These are phyloP conservation scores for Neolentinus lepideus DNA, from an alignment of 1,284 basidiomycete genomes.

Conservation along the genomic window DNA sequence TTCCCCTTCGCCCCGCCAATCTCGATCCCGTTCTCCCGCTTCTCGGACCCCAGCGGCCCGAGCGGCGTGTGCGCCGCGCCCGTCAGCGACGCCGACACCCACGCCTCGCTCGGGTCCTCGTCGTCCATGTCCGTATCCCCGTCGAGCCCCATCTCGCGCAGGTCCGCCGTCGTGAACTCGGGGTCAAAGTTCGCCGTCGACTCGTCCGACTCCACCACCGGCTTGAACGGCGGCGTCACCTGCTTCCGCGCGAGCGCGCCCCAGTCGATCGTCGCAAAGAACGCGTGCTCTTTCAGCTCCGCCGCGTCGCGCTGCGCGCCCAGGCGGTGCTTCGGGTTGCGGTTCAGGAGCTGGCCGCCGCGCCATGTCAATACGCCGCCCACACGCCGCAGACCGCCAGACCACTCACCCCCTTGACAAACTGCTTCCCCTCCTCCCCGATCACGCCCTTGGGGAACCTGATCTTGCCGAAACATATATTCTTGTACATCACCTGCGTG, in stretches of 20 bases:
- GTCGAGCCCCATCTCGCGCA: slow-evolving; percentile 62
- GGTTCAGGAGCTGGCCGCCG: slow-evolving; percentile 79
- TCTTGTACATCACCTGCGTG: slow-evolving; percentile 99
- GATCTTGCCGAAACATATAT: slow-evolving; percentile 99
- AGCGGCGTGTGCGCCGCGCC: slow-evolving; percentile 51
- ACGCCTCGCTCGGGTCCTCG: slow-evolving; percentile 69
- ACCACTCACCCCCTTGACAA: slow-evolving; percentile 89
- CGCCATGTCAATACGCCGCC: slow-evolving; percentile 4
- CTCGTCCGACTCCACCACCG: slow-evolving; percentile 96
- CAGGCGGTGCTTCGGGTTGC: slow-evolving; percentile 95
- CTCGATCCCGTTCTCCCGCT: slow-evolving; percentile 39
- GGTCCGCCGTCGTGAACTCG: slow-evolving; percentile 89
- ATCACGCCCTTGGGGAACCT: slow-evolving; percentile 97
- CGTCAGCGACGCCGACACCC: slow-evolving; percentile 45
- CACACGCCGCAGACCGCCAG: slow-evolving; percentile 9
- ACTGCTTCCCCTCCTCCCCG: slow-evolving; percentile 97
- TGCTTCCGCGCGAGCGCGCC: slow-evolving; percentile 81
- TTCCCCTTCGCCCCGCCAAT: slow-evolving; percentile 41
- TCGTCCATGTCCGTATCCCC: slow-evolving; percentile 66
- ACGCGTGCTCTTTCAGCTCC: slow-evolving; percentile 94
- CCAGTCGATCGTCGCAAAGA: slow-evolving; percentile 94
- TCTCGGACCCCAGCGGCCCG: slow-evolving; percentile 67
- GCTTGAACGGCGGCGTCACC: slow-evolving; percentile 96
- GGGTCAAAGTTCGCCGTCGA: slow-evolving; percentile 97
- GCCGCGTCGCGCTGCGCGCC: slow-evolving; percentile 88